These are phyloP conservation scores for Bifiguratus adelaidae DNA, from an alignment of 192 early-diverging fungal species.

Conservation along the genomic window DNA sequence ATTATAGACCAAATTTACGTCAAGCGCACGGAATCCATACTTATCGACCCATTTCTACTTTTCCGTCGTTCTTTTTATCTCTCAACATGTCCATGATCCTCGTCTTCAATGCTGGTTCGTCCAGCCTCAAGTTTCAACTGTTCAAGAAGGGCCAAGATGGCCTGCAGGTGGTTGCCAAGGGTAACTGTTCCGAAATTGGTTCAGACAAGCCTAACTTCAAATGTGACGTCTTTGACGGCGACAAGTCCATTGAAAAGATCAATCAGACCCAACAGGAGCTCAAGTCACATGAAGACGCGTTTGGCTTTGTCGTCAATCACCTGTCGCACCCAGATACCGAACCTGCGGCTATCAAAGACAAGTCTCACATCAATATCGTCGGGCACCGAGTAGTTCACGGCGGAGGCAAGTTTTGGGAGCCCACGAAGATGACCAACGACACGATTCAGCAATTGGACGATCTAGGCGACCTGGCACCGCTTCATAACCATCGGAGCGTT, in stretches of 20 bases:
- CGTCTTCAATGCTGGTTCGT: constrained; percentile 7
- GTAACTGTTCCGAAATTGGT: constrained; percentile 7
- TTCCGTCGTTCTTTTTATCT: too few relatives aligned
- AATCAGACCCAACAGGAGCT: background rate
- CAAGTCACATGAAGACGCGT: background rate
- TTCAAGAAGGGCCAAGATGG: background rate
- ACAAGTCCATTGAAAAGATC: background rate
- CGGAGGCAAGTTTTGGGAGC: background rate
- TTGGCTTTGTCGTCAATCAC: background rate
- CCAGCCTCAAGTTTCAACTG: constrained; percentile 8
- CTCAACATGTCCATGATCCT: constrained; percentile 2
- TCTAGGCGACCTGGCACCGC: constrained; percentile 9
- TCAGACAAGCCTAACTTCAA: constrained; percentile 3
- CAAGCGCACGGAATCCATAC: too few relatives aligned
- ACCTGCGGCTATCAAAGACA: background rate
- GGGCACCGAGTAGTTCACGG: constrained; percentile 11
- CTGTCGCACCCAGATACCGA: background rate
- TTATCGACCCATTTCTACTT: too few relatives aligned
- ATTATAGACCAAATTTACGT: too few relatives aligned
- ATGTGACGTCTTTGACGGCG: background rate
- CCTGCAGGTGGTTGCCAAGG: constrained; percentile 1
- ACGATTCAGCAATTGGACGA: constrained; percentile 6
- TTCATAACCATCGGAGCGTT: constrained; percentile 11
- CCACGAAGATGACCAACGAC: constrained; percentile 3
- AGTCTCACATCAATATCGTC: background rate